Base-by-base conservation (phyloP, 2,329 filamentous ascomycete genomes). In the Colletotrichum noveboracense region DNA sequence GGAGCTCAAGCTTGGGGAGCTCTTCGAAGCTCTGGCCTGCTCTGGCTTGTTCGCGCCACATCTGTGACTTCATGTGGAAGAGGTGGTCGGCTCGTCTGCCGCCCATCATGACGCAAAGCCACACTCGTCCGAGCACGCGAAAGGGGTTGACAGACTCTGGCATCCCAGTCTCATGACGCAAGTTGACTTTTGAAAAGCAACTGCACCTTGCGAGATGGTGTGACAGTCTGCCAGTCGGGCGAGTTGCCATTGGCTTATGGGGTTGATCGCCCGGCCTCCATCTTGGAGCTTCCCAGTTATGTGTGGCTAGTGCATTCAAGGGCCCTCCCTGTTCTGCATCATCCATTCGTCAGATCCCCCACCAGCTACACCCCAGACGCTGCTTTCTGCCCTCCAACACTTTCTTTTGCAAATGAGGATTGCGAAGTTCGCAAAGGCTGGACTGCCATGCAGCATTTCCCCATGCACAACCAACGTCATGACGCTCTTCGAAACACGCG, bases 231-330 rank as follows among this genome's bases (percentile, higher is more conserved):
- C 55, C 28, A 61, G 61, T 43, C 70, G 56, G 34, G 69, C 34
- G 48, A 52, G 56, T 30, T 67, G 28, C 66, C 76, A 78, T 77
- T 78, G 75, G 76, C 38, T 65, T 74, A 87, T 21, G 86, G 5
- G 82, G 79, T 38, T 66, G 77, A 16, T 84, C 83, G 16, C 81
- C 78, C 1, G 87, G 38, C 32, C 65, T 34, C 58, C 48, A 69
- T 69, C 70, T 73, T 69, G 70, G 74, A 76, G 74, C 61, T 60
- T 71, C 43, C 66, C 61, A 76, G 32, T 62, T 71, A 55, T 52
- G 66, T 75, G 74, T 76, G 74, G 74, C 74, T 75, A 71, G 55
- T 76, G 66, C 38, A 58, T 71, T 66, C 71, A 62, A 48, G 74
- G 74, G 71, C 36, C 13, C 61, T 71, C 71, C 74, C 66, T 76